Evolutionary conservation across 78 protist species (phyloP), one percentile per base, ranked within the genome.

Genomic region (Dictyostelium intermedium): DNA sequence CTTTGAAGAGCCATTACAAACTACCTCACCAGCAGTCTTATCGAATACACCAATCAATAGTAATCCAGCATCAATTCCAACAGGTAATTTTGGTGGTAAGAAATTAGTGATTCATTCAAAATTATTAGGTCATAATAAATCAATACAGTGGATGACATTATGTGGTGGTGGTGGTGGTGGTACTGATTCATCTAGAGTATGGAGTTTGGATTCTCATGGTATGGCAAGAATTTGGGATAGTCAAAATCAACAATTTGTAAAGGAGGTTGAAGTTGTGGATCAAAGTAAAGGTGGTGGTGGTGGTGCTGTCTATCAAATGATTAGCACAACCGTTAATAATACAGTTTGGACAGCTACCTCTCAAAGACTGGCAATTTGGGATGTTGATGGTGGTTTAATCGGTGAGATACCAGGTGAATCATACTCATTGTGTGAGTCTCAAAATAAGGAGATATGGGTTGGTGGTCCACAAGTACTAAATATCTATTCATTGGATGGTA

Each of bases 241-340:
- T 16, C 94, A 89, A 5, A 89, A n/a, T n/a, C 37, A 25, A 41
- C 5, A 18, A 43, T 34, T 89, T 13, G 41, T 89, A 41, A 63
- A 43, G 5, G 94, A 89, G 20, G 73, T 89, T 66, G 27, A 45
- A 14, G 47, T 63, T 3, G 81, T 43, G 0, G 47, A 79, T 27
- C 66, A 56, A 56, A 56, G 27, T 56, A 56, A 56, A 20, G 18
- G 60, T 13, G 60, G 47, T 32, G 34, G 43, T 34, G 80, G 85
- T 41, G 93, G 85, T 78, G 93, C 85, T 1, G 76, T 89, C 20
- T 80, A 89, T 70, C 83, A 80, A 43, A 89, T 89, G 94, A 20
- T 80, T 9, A 18, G 45, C 3, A 79, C 94, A 7, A 23, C 66
- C 3, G 66, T 56, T 20, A 80, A 89, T 23, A 56, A 89, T 37